phyloP scores from a whole-genome alignment of 2,329 filamentous ascomycete species.

The Polychaeton citri region DNA sequence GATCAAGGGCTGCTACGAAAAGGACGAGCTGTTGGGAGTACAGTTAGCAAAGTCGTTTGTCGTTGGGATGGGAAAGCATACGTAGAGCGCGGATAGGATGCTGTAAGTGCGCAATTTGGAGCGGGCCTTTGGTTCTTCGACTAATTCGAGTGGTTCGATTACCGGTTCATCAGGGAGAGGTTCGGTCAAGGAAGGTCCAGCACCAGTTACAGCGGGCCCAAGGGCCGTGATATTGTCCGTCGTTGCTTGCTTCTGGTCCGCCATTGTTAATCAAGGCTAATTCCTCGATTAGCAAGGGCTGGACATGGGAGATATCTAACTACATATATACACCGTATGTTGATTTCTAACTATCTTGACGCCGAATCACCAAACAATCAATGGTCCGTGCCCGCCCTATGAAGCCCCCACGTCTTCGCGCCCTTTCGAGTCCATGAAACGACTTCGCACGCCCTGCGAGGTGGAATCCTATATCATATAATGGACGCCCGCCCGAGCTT shows the following conservation, averaged over 20 bases:
- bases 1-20: slow-evolving; percentile 29
- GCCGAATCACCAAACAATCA: too few species aligned
- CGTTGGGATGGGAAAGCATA: neutral
- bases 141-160: neutral
- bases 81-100: neutral
- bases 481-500: too few species aligned
- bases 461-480: too few species aligned
- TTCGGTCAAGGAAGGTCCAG: neutral
- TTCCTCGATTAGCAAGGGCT: too few species aligned
- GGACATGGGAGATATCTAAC: too few species aligned
- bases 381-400: too few species aligned
- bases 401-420: too few species aligned
- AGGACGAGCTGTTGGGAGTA: slow-evolving; percentile 16
- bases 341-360: too few species aligned
- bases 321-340: too few species aligned
- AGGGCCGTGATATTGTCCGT: neutral
- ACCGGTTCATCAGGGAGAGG: neutral
- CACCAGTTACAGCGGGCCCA: neutral
- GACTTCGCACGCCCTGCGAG: too few species aligned
- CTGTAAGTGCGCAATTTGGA: neutral
- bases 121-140: neutral
- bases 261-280: neutral
- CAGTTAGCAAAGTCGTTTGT: neutral
- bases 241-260: neutral
- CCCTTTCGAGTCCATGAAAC: too few species aligned